Conservation (phyloP, 352 stramenopile genomes). For the Globisporangium emineosum region DNA sequence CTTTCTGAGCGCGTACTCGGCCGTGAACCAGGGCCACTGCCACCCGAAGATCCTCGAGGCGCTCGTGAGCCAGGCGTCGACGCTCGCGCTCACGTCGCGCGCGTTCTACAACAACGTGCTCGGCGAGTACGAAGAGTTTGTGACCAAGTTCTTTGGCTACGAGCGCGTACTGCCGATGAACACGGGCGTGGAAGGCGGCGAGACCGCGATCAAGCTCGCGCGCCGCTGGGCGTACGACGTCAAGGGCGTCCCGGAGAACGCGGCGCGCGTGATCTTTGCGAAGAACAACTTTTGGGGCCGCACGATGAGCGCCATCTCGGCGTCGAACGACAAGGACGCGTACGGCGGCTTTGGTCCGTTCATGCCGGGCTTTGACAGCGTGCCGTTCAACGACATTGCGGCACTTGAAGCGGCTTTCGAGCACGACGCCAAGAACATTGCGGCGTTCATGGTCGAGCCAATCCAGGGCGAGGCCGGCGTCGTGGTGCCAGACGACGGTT, state of each 20-base stretch:
- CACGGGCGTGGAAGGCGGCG: slow-evolving; percentile 98
- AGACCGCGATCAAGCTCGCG: slow-evolving; percentile 98
- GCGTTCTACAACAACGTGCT: slow-evolving; percentile 99
- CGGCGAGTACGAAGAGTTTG: slow-evolving; percentile 96
- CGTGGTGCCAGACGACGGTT: slow-evolving; percentile 96
- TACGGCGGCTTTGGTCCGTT: slow-evolving; percentile 95
- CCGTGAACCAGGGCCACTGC: slow-evolving; percentile 95
- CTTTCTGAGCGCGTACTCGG: slow-evolving; percentile 94
- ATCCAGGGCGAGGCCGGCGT: slow-evolving; percentile 99
- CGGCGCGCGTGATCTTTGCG: slow-evolving; percentile 94
- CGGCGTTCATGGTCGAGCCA: slow-evolving; percentile 99
- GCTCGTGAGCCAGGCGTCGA: slow-evolving; percentile 92
- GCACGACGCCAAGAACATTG: slow-evolving; percentile 87
- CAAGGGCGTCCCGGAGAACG: slow-evolving; percentile 93
- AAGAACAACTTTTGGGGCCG: slow-evolving; percentile 99
- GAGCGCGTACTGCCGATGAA: slow-evolving; percentile 99
- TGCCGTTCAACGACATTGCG: slow-evolving; percentile 93
- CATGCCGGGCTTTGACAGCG: slow-evolving; percentile 95
- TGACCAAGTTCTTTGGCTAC: slow-evolving; percentile 96
- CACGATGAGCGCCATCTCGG: slow-evolving; percentile 96
- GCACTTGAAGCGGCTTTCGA: slow-evolving; percentile 84
- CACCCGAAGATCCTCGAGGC: slow-evolving; percentile 97
- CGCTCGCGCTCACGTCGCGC: slow-evolving; percentile 95
- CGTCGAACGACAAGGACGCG: slow-evolving; percentile 89
- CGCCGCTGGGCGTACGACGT: slow-evolving; percentile 97